These are phyloP conservation scores for Omphalea diandra DNA, from an alignment of 441 rosid species.

Conservation along the genomic window DNA sequence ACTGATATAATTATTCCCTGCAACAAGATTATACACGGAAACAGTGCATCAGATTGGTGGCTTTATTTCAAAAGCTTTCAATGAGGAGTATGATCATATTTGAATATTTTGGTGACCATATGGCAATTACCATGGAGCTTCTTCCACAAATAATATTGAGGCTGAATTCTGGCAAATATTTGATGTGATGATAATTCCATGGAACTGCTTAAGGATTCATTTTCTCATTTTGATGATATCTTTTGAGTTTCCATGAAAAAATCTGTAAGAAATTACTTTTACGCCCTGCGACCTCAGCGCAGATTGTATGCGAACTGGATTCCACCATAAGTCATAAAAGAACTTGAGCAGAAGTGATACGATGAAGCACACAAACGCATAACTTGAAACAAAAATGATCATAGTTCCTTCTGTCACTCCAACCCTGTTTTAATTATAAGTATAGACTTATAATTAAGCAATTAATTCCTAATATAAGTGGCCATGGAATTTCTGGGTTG, in stretches of 20 bases:
- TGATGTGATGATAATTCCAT: constrained; percentile 31
- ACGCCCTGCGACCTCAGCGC: constrained; percentile 33
- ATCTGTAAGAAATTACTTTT: constrained; percentile 37
- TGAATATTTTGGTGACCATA: too few relatives aligned
- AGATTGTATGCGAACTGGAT: constrained; percentile 24
- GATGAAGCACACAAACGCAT: constrained; percentile 16
- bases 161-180: constrained; percentile 30
- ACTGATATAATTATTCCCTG: constrained; percentile 24
- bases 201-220: constrained; percentile 14
- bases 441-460: too few relatives aligned
- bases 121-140: constrained; percentile 29
- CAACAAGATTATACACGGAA: too few relatives aligned
- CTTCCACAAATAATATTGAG: constrained; percentile 35
- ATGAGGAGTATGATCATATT: too few relatives aligned
- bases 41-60: too few relatives aligned
- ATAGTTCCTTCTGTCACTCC: not conserved
- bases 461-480: too few relatives aligned
- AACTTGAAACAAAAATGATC: constrained; percentile 13
- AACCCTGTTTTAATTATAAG: not conserved
- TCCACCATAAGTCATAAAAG: constrained; percentile 31
- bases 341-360: constrained; percentile 22
- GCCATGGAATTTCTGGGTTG: not conserved
- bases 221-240: constrained; percentile 25
- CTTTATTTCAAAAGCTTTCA: not conserved
- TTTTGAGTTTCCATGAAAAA: constrained; percentile 36